Evolutionary conservation across 225 moss, liverwort and hornwort genomes (phyloP).

Genomic region (Sphagnum tenellum): DNA sequence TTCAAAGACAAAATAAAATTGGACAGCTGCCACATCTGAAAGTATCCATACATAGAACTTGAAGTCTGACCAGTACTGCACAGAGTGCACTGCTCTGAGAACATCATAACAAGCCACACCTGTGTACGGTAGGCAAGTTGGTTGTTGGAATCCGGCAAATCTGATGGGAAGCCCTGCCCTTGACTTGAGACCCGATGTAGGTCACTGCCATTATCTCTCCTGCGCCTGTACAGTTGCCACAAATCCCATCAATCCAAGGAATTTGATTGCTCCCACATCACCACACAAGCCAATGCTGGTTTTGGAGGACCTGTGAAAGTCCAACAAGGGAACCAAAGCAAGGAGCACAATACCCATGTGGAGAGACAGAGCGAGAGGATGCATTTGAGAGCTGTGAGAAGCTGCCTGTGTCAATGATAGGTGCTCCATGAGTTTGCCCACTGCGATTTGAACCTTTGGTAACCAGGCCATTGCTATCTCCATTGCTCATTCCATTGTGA

Average conservation of each 20-base stretch:
- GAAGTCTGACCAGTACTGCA: not conserved
- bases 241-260: no score
- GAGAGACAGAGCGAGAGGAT: slow-evolving; percentile 25
- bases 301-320: no score
- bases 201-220: slow-evolving; percentile 30
- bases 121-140: slow-evolving; percentile 46
- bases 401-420: slow-evolving; percentile 25
- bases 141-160: slow-evolving; percentile 43
- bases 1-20: slow-evolving; percentile 1
- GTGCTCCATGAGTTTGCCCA: slow-evolving; percentile 18
- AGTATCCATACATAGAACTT: not conserved
- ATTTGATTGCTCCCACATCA: no score
- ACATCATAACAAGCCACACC: slow-evolving; percentile 12
- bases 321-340: not conserved
- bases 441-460: slow-evolving; percentile 5
- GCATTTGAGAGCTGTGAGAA: slow-evolving; percentile 4
- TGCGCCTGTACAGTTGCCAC: slow-evolving; percentile 20
- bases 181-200: slow-evolving; percentile 27
- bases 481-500: slow-evolving; percentile 25
- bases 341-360: slow-evolving; percentile 23
- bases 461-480: slow-evolving; percentile 26
- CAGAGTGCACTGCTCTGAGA: not conserved
- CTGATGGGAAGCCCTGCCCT: slow-evolving; percentile 38
- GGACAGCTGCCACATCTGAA: not conserved
- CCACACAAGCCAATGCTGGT: no score